Conservation (phyloP, 192 early-diverging fungal species). For the Coemansia sp. region DNA sequence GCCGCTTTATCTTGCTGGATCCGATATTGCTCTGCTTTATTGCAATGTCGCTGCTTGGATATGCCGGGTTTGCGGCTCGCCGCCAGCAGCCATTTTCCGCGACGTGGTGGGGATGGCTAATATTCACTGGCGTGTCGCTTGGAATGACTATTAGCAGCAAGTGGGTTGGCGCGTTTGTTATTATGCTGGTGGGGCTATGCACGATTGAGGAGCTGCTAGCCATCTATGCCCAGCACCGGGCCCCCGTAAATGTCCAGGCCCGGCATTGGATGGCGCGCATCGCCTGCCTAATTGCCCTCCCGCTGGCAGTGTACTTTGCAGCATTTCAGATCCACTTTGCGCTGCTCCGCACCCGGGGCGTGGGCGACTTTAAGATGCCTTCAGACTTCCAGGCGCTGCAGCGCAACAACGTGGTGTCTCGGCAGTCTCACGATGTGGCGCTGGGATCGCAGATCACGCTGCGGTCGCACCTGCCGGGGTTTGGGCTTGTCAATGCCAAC, state of each 20-base stretch:
- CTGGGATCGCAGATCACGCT: slow-evolving; percentile 18
- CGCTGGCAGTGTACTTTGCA: slow-evolving; percentile 65
- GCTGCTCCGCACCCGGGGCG: slow-evolving; percentile 68
- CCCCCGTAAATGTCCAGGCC: slow-evolving; percentile 53
- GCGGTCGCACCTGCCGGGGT: slow-evolving; percentile 28
- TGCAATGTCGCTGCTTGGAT: slow-evolving; percentile 48
- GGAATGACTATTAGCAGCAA: slow-evolving; percentile 71
- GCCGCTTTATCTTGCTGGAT: slow-evolving; percentile 65
- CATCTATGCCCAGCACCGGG: slow-evolving; percentile 64
- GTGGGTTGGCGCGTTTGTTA: slow-evolving; percentile 93
- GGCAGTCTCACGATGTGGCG: slow-evolving; percentile 19
- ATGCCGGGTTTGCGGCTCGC: slow-evolving; percentile 52
- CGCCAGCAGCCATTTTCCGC: slow-evolving; percentile 49
- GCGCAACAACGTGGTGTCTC: slow-evolving; percentile 60
- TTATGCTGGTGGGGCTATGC: slow-evolving; percentile 81
- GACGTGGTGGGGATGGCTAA: slow-evolving; percentile 62
- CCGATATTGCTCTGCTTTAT: slow-evolving; percentile 69
- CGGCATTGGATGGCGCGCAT: slow-evolving; percentile 77
- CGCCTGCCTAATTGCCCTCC: slow-evolving; percentile 73
- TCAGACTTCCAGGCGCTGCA: slow-evolving; percentile 81
- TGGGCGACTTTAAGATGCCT: slow-evolving; percentile 91
- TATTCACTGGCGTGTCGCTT: slow-evolving; percentile 56
- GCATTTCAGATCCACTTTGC: slow-evolving; percentile 89
- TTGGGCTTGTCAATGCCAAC: slow-evolving; percentile 30
- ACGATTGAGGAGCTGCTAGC: slow-evolving; percentile 88